Base-by-base conservation (phyloP, 345 rosid genomes). In the Syzygium aqueum region DNA sequence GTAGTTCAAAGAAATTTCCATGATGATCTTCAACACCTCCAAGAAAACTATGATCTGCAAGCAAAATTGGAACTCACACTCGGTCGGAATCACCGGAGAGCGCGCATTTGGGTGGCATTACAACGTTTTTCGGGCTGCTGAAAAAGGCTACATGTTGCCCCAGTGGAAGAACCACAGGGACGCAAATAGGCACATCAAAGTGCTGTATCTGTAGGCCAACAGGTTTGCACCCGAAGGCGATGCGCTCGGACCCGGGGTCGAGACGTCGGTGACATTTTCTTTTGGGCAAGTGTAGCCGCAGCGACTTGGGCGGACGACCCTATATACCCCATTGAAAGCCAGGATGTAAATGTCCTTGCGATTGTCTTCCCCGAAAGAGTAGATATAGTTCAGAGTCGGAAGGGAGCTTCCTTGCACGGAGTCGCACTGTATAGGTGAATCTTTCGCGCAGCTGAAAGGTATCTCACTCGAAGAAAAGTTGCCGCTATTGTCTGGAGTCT, bases 281-380 rank as follows among this genome's bases (percentile, higher is more conserved):
- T 92, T 95, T 1, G 96, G 89, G 92, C 99, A 97, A 84, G 91
- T 87, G 88, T 95, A 94, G 54, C 88, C 94, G 93, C 98, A 96
- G 16, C 97, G 98, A 88, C 98, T 95, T 0, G 99, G 98, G 37
- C 90, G 94, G 77, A 94, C 95, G 80, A 95, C 95, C 92, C 98
- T 92, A 77, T 93, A 95, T 84, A 97, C 98, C 50, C 99, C 98
- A 16, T 87, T 91, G 89, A 88, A 94, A 49, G 97, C 90, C 56
- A 96, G 93, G 87, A 95, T 67, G 88, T 90, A 94, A 13, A 95
- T 87, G 51, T 97, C 98, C 91, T 94, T 97, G n/a, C 77, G 89
- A 91, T 96, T 96, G 91, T 97, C 99, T 86, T 95, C 93, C 12
- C 97, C 98, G 28, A 95, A 96, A 6, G 99, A 96, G 96, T 87